Base-by-base conservation (phyloP, 257 asterid species). In the Solanum commersonii region DNA sequence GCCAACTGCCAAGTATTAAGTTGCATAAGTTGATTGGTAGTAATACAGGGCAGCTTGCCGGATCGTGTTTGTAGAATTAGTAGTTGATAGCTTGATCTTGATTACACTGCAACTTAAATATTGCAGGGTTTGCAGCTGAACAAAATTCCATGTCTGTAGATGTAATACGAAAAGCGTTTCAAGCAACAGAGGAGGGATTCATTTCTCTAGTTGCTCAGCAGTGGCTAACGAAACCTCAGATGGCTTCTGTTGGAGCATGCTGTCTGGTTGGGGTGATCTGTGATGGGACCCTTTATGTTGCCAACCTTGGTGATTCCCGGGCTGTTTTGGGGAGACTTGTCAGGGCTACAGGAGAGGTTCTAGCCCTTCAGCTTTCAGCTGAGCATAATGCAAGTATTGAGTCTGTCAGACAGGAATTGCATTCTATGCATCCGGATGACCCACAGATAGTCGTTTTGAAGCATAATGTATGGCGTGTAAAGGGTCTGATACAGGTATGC, bases 401-500 rank as follows among this genome's bases (percentile, higher is more conserved):
- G 86, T 89, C 93, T 70, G 87, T 92, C 82, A 88, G 94, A 88
- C 93, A 91, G 88, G 94, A 92, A 82, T 73, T 92, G 78, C 92
- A 90, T 84, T 88, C 93, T 25, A 84, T 90, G 92, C 94, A 92
- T 81, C 93, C 94, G 0, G 93, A 92, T 89, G 94, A 92, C 87
- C 70, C 92, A 1, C 91, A 91, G 77, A 92, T 92, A 83, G 93
- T 91, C 10, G 92, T 91, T 85, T 87, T 90, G 81, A 92, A 91
- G 90, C 93, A 92, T 88, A 90, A 89, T 44, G 94, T 92, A 42
- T 92, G 94, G 94, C 93, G 94, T 84, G 93, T 92, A 23, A 92
- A 91, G 89, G 94, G 94, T 85, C 52, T 92, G 84, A 92, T 92
- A 84, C 94, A 92, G 93, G 94, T 92, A 85, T 68, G 88, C 27